Base-by-base conservation (phyloP, 2,329 filamentous ascomycete genomes). In the Dothistroma pini region DNA sequence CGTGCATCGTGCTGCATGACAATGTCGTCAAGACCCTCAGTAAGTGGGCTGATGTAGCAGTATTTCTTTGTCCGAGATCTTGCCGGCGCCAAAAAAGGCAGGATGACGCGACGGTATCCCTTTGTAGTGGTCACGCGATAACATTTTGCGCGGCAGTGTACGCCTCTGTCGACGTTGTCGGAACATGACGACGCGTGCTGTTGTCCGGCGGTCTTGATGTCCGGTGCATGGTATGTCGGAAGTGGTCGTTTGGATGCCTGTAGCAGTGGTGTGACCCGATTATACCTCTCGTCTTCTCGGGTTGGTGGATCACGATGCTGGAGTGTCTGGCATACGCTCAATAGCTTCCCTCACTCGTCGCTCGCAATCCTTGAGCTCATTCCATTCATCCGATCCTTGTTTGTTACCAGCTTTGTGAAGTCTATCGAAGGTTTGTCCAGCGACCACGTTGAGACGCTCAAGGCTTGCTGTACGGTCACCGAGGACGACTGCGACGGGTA, bases 281-380 rank as follows among this genome's bases (percentile, higher is more conserved):
- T 19, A 44, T 19, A 44, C 38, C 7, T 44, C 6, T 44, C 38
- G n/a, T 19, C 38, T 44, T 19, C 41, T 44, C 4, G 41, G 8
- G 41, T 10, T 7, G 3, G 34, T 5, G 41, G 41, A 44, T 44
- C 41, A 21, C 48, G 11, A 29, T n/a, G 29, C 25, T 14, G 14
- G 29, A 51, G 48, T 25, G 22, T 51, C 48, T 6, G 48, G 8
- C 48, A 51, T 51, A 9, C 48, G 21, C 21, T 51, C 48, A 14
- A 51, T 31, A 51, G 48, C 48, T 51, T 51, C 48, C 6, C 48
- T 51, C 22, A 51, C 48, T 29, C 48, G 48, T 51, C 48, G 48
- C 11, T 51, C 48, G 21, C 48, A 51, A 31, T 51, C 48, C 48
- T 51, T 51, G 22, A 51, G 29, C 48, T 25, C 48, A 21, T 51